Evolutionary conservation across 2,329 filamentous ascomycete species (phyloP).

Genomic region (Helotiales sp.): DNA sequence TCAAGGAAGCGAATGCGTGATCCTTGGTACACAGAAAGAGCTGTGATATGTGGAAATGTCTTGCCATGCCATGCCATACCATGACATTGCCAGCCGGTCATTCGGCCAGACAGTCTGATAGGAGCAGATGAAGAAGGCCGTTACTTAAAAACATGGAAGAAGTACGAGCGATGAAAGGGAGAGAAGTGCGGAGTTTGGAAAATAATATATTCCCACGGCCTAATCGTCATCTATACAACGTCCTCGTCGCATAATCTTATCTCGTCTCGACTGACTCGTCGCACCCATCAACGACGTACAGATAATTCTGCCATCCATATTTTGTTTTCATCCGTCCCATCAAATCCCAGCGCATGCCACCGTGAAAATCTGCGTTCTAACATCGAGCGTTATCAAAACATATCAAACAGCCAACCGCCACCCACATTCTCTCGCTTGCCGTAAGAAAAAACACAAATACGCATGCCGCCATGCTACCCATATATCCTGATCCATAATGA

Average conservation of each 20-base stretch:
- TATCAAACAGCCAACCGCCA: constrained; percentile 4
- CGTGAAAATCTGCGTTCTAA: background rate
- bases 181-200: background rate
- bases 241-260: background rate
- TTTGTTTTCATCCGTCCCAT: background rate
- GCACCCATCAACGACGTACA: background rate
- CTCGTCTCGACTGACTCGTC: background rate
- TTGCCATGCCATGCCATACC: too few species aligned
- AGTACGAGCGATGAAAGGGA: too few species aligned
- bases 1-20: too few species aligned
- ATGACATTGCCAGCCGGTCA: too few species aligned
- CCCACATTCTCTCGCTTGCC: background rate
- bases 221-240: constrained; percentile 1
- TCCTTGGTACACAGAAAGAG: too few species aligned
- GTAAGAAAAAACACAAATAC: background rate
- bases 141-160: too few species aligned
- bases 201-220: background rate
- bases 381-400: background rate
- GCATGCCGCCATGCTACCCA: constrained; percentile 6
- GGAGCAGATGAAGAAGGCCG: too few species aligned
- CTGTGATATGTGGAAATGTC: too few species aligned
- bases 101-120: too few species aligned
- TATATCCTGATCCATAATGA: background rate
- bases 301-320: background rate
- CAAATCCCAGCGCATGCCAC: background rate